phyloP scores from a whole-genome alignment of 306 rosid species.

The Psophocarpus tetragonolobus region DNA sequence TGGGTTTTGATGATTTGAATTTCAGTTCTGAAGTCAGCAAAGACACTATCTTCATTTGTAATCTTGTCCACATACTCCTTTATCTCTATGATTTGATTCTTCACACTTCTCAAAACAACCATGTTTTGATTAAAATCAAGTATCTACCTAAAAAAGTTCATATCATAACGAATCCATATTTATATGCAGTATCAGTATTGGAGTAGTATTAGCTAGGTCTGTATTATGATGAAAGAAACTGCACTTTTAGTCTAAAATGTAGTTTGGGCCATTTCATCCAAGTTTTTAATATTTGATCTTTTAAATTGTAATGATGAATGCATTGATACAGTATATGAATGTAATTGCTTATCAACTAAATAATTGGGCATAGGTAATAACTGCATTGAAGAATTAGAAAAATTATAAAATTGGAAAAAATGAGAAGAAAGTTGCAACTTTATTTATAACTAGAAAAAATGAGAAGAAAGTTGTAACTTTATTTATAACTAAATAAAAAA shows the following conservation, averaged over 20 bases:
- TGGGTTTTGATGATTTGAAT: conserved; percentile 17
- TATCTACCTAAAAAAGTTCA: background rate
- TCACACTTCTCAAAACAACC: background rate
- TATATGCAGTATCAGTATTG: background rate
- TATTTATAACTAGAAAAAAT: too few relatives aligned
- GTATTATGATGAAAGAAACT: background rate
- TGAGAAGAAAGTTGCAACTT: too few relatives aligned
- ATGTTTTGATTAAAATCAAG: background rate
- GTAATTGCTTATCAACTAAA: background rate
- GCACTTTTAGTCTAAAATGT: background rate
- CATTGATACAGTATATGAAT: background rate
- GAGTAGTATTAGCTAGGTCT: background rate
- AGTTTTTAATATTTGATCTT: background rate
- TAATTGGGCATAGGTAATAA: background rate
- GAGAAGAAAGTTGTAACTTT: too few relatives aligned
- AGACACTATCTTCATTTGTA: conserved; percentile 15
- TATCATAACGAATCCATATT: background rate
- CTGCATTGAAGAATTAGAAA: background rate
- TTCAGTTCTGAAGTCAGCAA: conserved; percentile 30
- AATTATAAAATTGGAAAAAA: background rate
- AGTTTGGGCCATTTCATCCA: background rate
- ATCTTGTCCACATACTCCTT: conserved; percentile 34
- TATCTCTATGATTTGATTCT: conserved; percentile 24
- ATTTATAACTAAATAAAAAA: too few relatives aligned
- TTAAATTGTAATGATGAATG: background rate